Evolutionary conservation across 2,329 filamentous ascomycete species (phyloP).

Genomic region (Plectosphaerella cucumerina): DNA sequence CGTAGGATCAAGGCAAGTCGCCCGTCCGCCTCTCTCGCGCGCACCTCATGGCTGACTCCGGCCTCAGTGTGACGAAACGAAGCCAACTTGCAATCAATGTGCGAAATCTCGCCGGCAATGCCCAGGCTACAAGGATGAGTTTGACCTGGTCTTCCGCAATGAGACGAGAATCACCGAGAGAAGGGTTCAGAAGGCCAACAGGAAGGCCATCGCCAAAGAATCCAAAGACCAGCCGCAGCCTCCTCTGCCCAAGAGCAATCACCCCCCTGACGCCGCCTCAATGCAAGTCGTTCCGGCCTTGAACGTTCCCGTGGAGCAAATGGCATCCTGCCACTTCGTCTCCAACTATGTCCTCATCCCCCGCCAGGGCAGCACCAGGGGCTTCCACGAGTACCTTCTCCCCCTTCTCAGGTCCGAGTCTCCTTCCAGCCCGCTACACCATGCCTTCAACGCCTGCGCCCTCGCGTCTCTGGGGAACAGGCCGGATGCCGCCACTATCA

Average conservation of each 20-base stretch:
- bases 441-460: conserved; percentile 57
- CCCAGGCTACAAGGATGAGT: conserved; percentile 66
- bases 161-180: conserved; percentile 66
- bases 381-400: conserved; percentile 56
- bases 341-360: conserved; percentile 57
- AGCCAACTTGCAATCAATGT: conserved; percentile 62
- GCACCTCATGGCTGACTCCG: not conserved
- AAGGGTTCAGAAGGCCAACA: conserved; percentile 53
- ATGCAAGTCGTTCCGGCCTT: conserved; percentile 29
- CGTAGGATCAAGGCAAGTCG: conserved; percentile 63
- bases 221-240: conserved; percentile 17
- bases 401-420: conserved; percentile 46
- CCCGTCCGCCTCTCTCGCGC: not conserved
- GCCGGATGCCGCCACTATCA: conserved; percentile 25
- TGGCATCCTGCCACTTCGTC: conserved; percentile 56
- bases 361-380: conserved; percentile 42
- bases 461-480: conserved; percentile 54
- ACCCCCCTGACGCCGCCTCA: conserved; percentile 16
- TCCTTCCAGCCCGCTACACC: conserved; percentile 42
- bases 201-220: conserved; percentile 37
- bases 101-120: conserved; percentile 59
- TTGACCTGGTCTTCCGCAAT: conserved; percentile 69
- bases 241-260: conserved; percentile 11
- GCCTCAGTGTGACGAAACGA: conserved; percentile 61
- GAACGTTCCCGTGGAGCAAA: conserved; percentile 45